A percentile compares a stretch with the other conserved stretches of the same genome.
Conservation (phyloP, 495 filamentous ascomycete species). For the Neurospora sp. region DNA sequence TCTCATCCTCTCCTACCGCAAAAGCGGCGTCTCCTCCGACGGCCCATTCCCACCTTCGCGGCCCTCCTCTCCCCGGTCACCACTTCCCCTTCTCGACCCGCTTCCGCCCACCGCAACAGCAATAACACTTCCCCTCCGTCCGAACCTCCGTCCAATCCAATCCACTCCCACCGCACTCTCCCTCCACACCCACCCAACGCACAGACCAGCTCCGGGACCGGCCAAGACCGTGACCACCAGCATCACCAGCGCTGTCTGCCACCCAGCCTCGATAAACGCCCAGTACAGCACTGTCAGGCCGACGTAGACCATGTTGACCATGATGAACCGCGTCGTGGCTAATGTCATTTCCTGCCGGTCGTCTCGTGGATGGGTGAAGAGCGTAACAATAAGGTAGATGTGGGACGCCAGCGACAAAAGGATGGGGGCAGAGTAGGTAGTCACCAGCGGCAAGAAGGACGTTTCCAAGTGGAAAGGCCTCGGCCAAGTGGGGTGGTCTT, state of each 20-base stretch:
- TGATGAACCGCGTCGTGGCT: slow-evolving; percentile 23
- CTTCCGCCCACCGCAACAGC: slow-evolving; percentile 19
- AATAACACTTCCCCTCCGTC: slow-evolving; percentile 9
- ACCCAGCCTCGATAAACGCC: slow-evolving; percentile 29
- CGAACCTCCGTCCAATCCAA: neutral
- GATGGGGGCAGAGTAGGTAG: slow-evolving; percentile 28
- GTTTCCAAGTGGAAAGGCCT: slow-evolving; percentile 23
- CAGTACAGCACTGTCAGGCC: slow-evolving; percentile 31
- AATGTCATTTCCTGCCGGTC: slow-evolving; percentile 33
- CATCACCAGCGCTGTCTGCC: slow-evolving; percentile 19
- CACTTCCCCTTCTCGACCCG: neutral
- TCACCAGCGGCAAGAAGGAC: slow-evolving; percentile 11
- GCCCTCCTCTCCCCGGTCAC: slow-evolving; percentile 2
- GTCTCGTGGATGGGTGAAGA: slow-evolving; percentile 15
- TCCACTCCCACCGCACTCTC: slow-evolving; percentile 23
- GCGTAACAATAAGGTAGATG: slow-evolving; percentile 18
- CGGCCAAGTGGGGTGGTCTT: neutral
- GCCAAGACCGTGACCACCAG: slow-evolving; percentile 17
- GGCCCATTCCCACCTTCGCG: neutral
- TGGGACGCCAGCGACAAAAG: slow-evolving; percentile 23
- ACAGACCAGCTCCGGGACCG: slow-evolving; percentile 31
- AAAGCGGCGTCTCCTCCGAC: slow-evolving; percentile 22
- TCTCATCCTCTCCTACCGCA: slow-evolving; percentile 7
- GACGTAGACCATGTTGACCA: slow-evolving; percentile 25
- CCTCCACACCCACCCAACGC: slow-evolving; percentile 26